A percentile compares a stretch with the other conserved stretches of the same genome.
These are phyloP conservation scores for Trifolium pratense DNA, from an alignment of 306 rosid genomes.

Conservation along the genomic window DNA sequence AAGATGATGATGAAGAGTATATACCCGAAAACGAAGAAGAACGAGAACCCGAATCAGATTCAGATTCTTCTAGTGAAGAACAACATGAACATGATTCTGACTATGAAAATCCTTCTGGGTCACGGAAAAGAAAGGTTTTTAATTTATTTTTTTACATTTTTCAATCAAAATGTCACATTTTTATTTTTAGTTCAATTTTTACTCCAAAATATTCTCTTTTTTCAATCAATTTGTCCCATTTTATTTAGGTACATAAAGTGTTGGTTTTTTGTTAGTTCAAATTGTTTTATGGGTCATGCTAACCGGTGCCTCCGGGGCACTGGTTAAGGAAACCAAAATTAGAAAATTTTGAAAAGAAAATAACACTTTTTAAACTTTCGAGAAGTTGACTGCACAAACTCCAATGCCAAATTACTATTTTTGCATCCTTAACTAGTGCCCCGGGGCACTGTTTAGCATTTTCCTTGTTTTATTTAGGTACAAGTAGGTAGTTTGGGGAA, in stretches of 20 bases:
- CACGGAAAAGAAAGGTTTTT: slow-evolving; percentile 61
- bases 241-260: too few relatives aligned
- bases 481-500: too few relatives aligned
- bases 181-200: neutral
- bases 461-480: neutral
- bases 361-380: too few relatives aligned
- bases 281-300: too few relatives aligned
- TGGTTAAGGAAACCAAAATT: too few relatives aligned
- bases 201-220: neutral
- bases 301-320: too few relatives aligned
- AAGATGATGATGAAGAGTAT: slow-evolving; percentile 60
- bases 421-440: too few relatives aligned
- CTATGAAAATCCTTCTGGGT: slow-evolving; percentile 41
- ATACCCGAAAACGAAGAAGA: slow-evolving; percentile 50
- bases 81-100: slow-evolving; percentile 47
- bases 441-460: too few relatives aligned
- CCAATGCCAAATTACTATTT: too few relatives aligned
- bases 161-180: neutral
- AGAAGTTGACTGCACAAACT: too few relatives aligned
- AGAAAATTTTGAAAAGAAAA: too few relatives aligned
- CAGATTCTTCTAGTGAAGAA: slow-evolving; percentile 46
- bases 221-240: neutral
- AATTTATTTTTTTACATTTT: neutral
- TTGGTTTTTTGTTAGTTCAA: too few relatives aligned
- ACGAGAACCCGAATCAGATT: slow-evolving; percentile 26